A percentile compares a stretch with the other conserved stretches of the same genome.
Conservation (phyloP, 139 green algal species). For the Coccomyxa sp. region DNA sequence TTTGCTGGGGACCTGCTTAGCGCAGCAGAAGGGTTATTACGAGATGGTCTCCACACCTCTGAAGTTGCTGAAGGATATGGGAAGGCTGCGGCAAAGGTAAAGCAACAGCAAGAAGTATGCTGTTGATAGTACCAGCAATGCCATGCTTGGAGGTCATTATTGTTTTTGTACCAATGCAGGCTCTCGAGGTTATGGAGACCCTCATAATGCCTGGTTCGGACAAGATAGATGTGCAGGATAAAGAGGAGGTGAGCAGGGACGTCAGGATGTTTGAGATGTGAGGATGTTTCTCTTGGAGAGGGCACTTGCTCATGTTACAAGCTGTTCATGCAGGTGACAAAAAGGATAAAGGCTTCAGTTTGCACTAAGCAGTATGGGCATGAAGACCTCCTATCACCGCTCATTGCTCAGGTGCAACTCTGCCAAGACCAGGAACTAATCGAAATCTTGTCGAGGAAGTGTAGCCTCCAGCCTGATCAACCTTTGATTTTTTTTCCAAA, state of each 20-base stretch:
- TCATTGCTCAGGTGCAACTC: slow-evolving; percentile 70
- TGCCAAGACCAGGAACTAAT: neutral
- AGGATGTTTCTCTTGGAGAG: no score
- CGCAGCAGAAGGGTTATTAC: slow-evolving; percentile 84
- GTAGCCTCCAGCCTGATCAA: no score
- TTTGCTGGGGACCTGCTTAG: slow-evolving; percentile 92
- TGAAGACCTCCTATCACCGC: slow-evolving; percentile 75
- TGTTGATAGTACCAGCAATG: no score
- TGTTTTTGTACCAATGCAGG: slow-evolving; percentile 29
- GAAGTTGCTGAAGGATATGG: slow-evolving; percentile 95
- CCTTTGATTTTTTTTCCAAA: no score
- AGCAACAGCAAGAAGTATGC: neutral
- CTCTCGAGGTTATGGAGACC: slow-evolving; percentile 78
- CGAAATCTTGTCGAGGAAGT: no score
- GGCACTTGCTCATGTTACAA: no score
- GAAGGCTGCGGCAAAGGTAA: slow-evolving; percentile 70
- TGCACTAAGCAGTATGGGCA: slow-evolving; percentile 89
- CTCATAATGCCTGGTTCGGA: slow-evolving; percentile 76
- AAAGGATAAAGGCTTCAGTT: slow-evolving; percentile 74
- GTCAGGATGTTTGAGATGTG: no score
- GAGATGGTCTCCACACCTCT: slow-evolving; percentile 85
- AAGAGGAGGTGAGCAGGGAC: slow-evolving; percentile 21
- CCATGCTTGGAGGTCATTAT: neutral
- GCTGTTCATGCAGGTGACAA: slow-evolving; percentile 45
- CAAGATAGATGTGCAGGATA: slow-evolving; percentile 78